phyloP scores from a whole-genome alignment of 192 early-diverging fungal species.

The Rhizoclosmatium sp. region DNA sequence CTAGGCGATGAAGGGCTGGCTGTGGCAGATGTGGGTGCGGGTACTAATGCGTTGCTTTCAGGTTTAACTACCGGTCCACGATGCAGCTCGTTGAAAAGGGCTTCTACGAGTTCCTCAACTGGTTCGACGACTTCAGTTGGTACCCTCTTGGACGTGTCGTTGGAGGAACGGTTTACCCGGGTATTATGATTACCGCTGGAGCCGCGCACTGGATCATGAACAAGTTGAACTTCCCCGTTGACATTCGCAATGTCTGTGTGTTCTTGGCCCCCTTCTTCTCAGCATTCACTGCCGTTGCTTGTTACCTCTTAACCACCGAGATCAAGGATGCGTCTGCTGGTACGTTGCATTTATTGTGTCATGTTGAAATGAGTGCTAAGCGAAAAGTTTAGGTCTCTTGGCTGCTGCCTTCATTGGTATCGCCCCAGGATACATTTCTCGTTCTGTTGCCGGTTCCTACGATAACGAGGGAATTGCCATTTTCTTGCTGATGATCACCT shows the following conservation, averaged over 20 bases:
- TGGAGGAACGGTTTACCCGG: constrained; percentile 99
- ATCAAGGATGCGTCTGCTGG: constrained; percentile 86
- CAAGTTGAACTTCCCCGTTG: constrained; percentile 92
- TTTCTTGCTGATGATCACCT: constrained; percentile 97
- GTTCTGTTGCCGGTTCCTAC: constrained; percentile 99
- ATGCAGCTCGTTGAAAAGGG: constrained; percentile 90
- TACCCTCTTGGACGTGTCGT: constrained; percentile 98
- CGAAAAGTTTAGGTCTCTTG: constrained; percentile 71
- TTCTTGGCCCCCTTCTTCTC: constrained; percentile 97
- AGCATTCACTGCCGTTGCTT: constrained; percentile 92
- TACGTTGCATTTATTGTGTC: background rate
- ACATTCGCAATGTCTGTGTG: constrained; percentile 99
- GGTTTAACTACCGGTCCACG: constrained; percentile 99
- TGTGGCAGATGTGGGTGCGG: too few relatives aligned
- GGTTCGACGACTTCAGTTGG: constrained; percentile 99
- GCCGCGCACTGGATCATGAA: constrained; percentile 94
- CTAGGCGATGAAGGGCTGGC: background rate
- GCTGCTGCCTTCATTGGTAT: constrained; percentile 98
- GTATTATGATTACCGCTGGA: constrained; percentile 98
- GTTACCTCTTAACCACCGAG: constrained; percentile 92
- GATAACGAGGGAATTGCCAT: constrained; percentile 99
- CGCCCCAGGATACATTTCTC: constrained; percentile 99
- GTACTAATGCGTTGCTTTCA: background rate
- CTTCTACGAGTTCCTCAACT: constrained; percentile 99
- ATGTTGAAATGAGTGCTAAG: background rate